A percentile compares a stretch with the other conserved stretches of the same genome.
These are phyloP conservation scores for Aspergillus flavus DNA, from an alignment of 2,329 filamentous ascomycete genomes.

Conservation along the genomic window DNA sequence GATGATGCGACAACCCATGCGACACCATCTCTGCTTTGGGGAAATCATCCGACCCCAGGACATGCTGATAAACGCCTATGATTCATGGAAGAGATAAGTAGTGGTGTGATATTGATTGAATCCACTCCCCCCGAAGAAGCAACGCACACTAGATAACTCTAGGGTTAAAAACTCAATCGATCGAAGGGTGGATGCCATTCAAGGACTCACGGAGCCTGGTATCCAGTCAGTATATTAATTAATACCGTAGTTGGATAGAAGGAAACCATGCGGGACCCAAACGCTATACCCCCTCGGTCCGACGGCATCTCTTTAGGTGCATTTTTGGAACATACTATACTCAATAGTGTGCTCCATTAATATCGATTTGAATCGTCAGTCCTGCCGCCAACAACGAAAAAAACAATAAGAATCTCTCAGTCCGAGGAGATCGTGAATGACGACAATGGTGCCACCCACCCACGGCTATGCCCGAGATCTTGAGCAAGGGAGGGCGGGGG, in stretches of 20 bases:
- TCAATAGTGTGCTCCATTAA: slow-evolving; percentile 9
- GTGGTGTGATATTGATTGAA: slow-evolving; percentile 11
- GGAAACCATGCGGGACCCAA: background rate
- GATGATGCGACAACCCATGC: slow-evolving; percentile 11
- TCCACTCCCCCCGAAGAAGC: background rate
- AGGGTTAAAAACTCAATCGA: slow-evolving; percentile 12
- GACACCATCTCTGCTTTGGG: slow-evolving; percentile 13
- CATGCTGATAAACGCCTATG: slow-evolving; percentile 2
- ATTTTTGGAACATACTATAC: slow-evolving; percentile 7
- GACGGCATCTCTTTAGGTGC: slow-evolving; percentile 1
- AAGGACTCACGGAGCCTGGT: background rate
- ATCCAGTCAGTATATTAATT: background rate
- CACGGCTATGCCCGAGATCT: slow-evolving; percentile 31
- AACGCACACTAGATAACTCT: background rate
- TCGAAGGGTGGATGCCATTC: slow-evolving; percentile 9
- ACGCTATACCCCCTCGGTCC: slow-evolving; percentile 2
- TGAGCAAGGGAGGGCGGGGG: slow-evolving; percentile 28
- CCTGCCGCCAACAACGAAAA: background rate
- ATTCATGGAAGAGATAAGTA: background rate
- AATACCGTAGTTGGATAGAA: background rate
- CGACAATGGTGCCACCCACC: slow-evolving; percentile 24
- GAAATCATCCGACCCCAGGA: slow-evolving; percentile 12
- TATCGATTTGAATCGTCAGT: slow-evolving; percentile 6
- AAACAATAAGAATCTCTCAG: slow-evolving; percentile 7
- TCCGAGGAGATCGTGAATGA: slow-evolving; percentile 13